Base-by-base conservation (phyloP, 306 rosid genomes). In the Acacia acuminata region DNA sequence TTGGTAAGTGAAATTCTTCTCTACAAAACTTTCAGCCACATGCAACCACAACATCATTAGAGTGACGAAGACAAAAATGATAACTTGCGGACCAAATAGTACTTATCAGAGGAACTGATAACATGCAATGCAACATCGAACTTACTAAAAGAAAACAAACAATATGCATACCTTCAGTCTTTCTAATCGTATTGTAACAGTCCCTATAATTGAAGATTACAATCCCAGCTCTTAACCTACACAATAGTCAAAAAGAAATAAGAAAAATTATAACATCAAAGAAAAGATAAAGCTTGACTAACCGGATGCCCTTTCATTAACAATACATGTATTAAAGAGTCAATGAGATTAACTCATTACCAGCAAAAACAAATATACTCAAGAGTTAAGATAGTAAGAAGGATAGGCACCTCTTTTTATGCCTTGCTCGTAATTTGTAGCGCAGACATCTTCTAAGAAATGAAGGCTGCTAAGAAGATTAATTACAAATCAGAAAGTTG, bases 141-240 rank as follows among this genome's bases (percentile, higher is more conserved):
- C 45, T 43, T 76, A 22, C 60, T 64, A 32, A 56, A 48, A 38
- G 71, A 84, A 70, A 80, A 75, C 64, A 40, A 66, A 78, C 10
- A 58, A 58, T 58, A 58, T 58, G 13, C 44, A 77, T 87, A 96
- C 99, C 98, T 96, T 96, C 99, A 82, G 98, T 96, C 88, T 94
- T 94, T 42, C 88, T 92, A 75, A 90, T 83, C 44, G 75, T 85
- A 86, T 87, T 90, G 89, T 88, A 88, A 85, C 88, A 88, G 90
- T 94, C 98, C 81, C 89, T 91, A 82, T 96, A 96, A 89, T 96
- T 96, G 89, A 96, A 96, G 78, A 96, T 86, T 79, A 96, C 99
- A 82, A 92, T 85, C 86, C 93, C 97, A 73, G 88, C 88, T 79
- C 83, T 88, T 85, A 83, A 84, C 92, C 99, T 96, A 81, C 58